Evolutionary conservation across 1,139 yeast genomes (phyloP).

Genomic region (Pichia terricola): DNA sequence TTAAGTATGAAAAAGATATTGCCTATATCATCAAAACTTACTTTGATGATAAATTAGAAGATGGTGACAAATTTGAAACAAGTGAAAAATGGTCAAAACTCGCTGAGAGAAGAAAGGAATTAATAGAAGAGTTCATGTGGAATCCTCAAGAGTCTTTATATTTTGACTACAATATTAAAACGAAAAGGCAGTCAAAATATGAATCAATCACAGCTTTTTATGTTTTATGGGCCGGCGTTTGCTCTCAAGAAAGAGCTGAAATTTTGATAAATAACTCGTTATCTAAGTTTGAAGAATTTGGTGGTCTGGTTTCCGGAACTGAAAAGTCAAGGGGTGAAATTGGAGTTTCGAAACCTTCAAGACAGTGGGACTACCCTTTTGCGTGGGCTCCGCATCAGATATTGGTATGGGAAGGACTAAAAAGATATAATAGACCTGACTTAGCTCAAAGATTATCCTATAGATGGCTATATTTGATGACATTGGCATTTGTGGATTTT

Average conservation of each 20-base stretch:
- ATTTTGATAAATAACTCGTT: slow-evolving; percentile 49
- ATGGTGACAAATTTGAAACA: slow-evolving; percentile 35
- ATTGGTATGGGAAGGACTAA: slow-evolving; percentile 82
- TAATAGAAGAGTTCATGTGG: slow-evolving; percentile 73
- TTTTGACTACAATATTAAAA: slow-evolving; percentile 73
- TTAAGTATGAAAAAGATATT: slow-evolving; percentile 86
- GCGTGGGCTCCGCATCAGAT: slow-evolving; percentile 99
- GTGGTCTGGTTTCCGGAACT: slow-evolving; percentile 88
- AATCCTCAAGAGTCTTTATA: slow-evolving; percentile 69
- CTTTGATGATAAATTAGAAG: slow-evolving; percentile 41
- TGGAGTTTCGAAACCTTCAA: slow-evolving; percentile 61
- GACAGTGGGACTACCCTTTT: slow-evolving; percentile 97
- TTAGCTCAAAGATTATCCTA: slow-evolving; percentile 67
- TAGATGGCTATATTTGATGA: slow-evolving; percentile 85
- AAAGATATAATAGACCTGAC: slow-evolving; percentile 57
- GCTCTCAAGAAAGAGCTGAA: slow-evolving; percentile 67
- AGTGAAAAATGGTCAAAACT: slow-evolving; percentile 50
- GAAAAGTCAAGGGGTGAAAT: slow-evolving; percentile 65
- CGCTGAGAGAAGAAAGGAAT: slow-evolving; percentile 45
- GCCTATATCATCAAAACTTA: slow-evolving; percentile 50
- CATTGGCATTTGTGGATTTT: slow-evolving; percentile 85
- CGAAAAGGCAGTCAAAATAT: slow-evolving; percentile 47
- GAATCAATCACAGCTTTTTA: slow-evolving; percentile 89
- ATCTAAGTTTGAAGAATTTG: slow-evolving; percentile 71
- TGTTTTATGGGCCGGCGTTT: slow-evolving; percentile 83